Evolutionary conservation across 371 early-diverging fungal genomes (phyloP), one percentile per base, ranked within the genome.

Genomic region (Nematocida ironsii): DNA sequence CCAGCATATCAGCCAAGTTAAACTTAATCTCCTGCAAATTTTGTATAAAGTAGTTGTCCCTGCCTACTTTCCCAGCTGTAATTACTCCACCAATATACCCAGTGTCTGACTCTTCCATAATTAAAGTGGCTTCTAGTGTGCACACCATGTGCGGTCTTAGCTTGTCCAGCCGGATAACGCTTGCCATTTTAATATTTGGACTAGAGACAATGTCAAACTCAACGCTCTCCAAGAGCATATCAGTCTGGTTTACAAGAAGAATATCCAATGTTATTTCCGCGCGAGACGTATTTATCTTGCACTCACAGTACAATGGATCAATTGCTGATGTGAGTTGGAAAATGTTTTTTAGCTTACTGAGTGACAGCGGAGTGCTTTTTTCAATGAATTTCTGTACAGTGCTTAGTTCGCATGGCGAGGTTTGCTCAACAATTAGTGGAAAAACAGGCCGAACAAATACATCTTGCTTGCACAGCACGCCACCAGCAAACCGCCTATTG

Each of bases 281-380:
- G 87, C 95, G 94, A 75, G 93, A 94, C 25, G 94, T 94, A 71
- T 90, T 93, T 33, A 95, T 92, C 81, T 94, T 93, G 3, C 95
- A 96, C 89, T 98, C 99, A 3, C 94, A 95, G 84, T 98, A 98
- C 5, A 98, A 93, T 2, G 95, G 93, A 84, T 98, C 99, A 11
- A 95, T 93, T 88, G 93, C 94, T 0, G 93, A 91, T 82, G 97
- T 95, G 61, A 98, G 89, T 87, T 96, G 96, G 27, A 96, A 92
- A 45, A 96, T 92, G 71, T 92, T 91, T 83, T 44, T 71, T 5
- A 81, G 50, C 27, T 69, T 75, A n/a, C 48, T 44, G 13, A 78
- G 71, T 71, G 80, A 78, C 7, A 44, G 23, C 74, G 71, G 5
- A 11, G 16, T 39, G 47, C 20, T 16, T 45, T 68, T 58, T 13